Percentiles rank a stretch among this genome's conserved stretches.
These are phyloP conservation scores for Castanea sativa DNA, from an alignment of 306 rosid species.

Conservation along the genomic window DNA sequence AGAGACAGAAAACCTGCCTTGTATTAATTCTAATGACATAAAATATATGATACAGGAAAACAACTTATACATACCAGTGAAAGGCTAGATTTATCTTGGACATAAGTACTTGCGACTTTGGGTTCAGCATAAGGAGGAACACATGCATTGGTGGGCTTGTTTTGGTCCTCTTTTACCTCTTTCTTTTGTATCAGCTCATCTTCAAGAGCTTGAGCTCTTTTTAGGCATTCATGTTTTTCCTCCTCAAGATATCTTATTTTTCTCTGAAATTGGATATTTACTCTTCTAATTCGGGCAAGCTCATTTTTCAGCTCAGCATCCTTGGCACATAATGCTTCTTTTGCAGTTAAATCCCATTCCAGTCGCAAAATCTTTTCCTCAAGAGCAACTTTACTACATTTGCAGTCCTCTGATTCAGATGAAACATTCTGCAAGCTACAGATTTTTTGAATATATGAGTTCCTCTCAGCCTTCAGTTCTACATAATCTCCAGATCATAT, in stretches of 20 bases:
- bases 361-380: slow-evolving; percentile 54
- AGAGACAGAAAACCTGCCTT: not conserved
- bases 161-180: slow-evolving; percentile 46
- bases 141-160: slow-evolving; percentile 7
- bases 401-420: slow-evolving; percentile 39
- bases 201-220: slow-evolving; percentile 42
- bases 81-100: slow-evolving; percentile 28
- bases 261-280: slow-evolving; percentile 24
- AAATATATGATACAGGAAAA: not conserved
- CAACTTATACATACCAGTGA: slow-evolving; percentile 27
- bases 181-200: slow-evolving; percentile 38
- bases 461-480: slow-evolving; percentile 45
- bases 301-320: slow-evolving; percentile 41
- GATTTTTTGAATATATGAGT: slow-evolving; percentile 27
- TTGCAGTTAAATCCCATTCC: slow-evolving; percentile 46
- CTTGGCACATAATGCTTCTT: slow-evolving; percentile 30
- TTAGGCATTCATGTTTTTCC: slow-evolving; percentile 37
- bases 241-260: slow-evolving; percentile 31
- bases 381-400: slow-evolving; percentile 31
- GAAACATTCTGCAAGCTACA: slow-evolving; percentile 27
- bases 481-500: slow-evolving; percentile 41
- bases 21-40: not conserved
- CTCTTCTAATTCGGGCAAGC: slow-evolving; percentile 26
- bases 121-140: slow-evolving; percentile 1
- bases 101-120: not conserved